Base-by-base conservation (phyloP, 805 yeast species). In the Monosporozyma servazzii region DNA sequence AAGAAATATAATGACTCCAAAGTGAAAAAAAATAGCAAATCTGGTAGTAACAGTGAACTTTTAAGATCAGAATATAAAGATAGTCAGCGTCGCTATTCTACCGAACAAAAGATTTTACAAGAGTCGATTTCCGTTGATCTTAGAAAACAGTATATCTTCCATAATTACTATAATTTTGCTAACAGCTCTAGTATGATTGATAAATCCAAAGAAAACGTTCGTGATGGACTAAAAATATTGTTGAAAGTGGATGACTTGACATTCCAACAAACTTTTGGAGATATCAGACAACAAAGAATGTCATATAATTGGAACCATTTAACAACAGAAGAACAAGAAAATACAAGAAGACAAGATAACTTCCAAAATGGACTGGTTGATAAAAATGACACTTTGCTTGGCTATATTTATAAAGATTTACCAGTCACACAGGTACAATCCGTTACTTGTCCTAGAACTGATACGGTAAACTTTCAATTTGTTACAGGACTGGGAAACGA, bases 321-420 rank as follows among this genome's bases (percentile, higher is more conserved):
- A 15, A 47, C 60, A 11, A 50, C 53, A 1, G 52, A 56, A 29
- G 59, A 59, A 25, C 60, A 53, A 54, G 53, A 51, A 45, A 56
- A 62, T 49, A 62, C 63, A 9, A 56, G 56, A 31, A 54, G 48
- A 48, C 58, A 58, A 54, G 58, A 56, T 17, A 61, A 59, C 51
- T 49, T 63, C n/a, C 61, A 57, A 49, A 60, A 58, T 48, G 66
- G 61, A 2, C 49, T 62, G 27, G 56, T 56, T 45, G 65, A 60
- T 44, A 54, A 55, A 13, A 54, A 57, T 45, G 63, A 61, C 48
- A 52, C 62, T 3, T 48, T 61, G n/a, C 53, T 61, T 47, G 51
- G 58, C 43, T 47, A 56, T 37, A 53, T 60, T 20, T 56, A 53
- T 20, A 54, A 54, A 20, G 48, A 50, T 13, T 40, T 57, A n/a